These are phyloP conservation scores for Russula ochroleuca DNA, from an alignment of 768 basidiomycete species.

Conservation along the genomic window DNA sequence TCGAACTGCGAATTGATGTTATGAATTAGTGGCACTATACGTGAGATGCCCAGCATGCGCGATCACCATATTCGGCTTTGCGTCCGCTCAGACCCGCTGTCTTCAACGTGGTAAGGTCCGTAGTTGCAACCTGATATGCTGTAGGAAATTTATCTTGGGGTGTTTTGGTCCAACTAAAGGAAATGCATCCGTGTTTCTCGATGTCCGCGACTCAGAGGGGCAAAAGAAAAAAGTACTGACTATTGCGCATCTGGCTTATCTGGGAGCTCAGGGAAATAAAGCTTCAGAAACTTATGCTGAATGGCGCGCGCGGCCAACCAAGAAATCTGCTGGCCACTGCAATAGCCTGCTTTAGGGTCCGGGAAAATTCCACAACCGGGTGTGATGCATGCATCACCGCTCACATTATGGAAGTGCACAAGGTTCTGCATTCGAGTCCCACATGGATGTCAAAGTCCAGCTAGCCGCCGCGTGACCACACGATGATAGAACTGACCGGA, in stretches of 20 bases:
- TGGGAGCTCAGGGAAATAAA: conserved; percentile 70
- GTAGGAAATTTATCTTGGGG: conserved; percentile 53
- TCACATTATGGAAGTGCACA: conserved; percentile 70
- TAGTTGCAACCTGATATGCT: conserved; percentile 60
- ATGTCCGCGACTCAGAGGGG: conserved; percentile 17
- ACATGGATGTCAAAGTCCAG: background rate
- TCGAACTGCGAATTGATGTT: conserved; percentile 45
- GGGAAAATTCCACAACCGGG: background rate
- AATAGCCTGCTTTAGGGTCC: background rate
- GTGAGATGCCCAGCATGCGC: background rate
- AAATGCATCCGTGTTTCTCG: background rate
- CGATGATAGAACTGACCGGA: conserved; percentile 47
- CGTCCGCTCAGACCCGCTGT: conserved; percentile 74
- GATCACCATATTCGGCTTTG: conserved; percentile 87
- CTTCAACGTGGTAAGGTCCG: conserved; percentile 55
- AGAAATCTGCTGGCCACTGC: conserved; percentile 75
- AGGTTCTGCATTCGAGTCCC: conserved; percentile 43
- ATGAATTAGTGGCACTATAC: background rate
- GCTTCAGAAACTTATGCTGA: conserved; percentile 67
- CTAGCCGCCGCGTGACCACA: background rate
- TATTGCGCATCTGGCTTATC: conserved; percentile 55
- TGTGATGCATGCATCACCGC: conserved; percentile 25
- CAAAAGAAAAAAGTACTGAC: conserved; percentile 34
- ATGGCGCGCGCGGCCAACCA: conserved; percentile 86
- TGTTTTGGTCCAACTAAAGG: conserved; percentile 19